These are phyloP conservation scores for Podospora fimiseda DNA, from an alignment of 495 filamentous ascomycete genomes.

Conservation along the genomic window DNA sequence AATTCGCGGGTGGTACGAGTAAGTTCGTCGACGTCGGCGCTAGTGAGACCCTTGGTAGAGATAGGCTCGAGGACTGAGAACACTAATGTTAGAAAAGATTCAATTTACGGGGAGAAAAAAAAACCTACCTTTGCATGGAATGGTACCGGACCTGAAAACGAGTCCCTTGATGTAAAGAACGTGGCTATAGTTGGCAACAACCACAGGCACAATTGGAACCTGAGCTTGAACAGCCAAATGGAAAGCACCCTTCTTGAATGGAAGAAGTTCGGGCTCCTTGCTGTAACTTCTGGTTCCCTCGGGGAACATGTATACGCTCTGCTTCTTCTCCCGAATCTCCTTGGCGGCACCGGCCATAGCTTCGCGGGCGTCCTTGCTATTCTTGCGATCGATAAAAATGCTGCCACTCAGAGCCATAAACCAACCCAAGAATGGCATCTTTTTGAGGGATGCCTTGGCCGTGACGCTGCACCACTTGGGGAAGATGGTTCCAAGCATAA, in stretches of 20 bases:
- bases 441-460: slow-evolving; percentile 78
- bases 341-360: slow-evolving; percentile 78
- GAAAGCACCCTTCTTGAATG: slow-evolving; percentile 98
- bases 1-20: slow-evolving; percentile 61
- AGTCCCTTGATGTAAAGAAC: slow-evolving; percentile 63
- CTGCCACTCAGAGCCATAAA: slow-evolving; percentile 88
- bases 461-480: slow-evolving; percentile 90
- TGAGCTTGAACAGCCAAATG: slow-evolving; percentile 91
- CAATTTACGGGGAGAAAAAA: not conserved
- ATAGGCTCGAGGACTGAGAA: slow-evolving; percentile 74
- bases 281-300: slow-evolving; percentile 92
- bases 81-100: not conserved
- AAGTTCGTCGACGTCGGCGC: slow-evolving; percentile 76
- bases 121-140: slow-evolving; percentile 70
- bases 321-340: slow-evolving; percentile 66
- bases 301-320: slow-evolving; percentile 90
- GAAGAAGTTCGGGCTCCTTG: slow-evolving; percentile 68
- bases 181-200: slow-evolving; percentile 81
- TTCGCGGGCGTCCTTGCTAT: slow-evolving; percentile 69
- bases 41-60: slow-evolving; percentile 65
- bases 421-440: slow-evolving; percentile 86
- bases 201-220: slow-evolving; percentile 84
- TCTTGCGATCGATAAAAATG: slow-evolving; percentile 89
- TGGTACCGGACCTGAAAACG: slow-evolving; percentile 66
- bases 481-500: slow-evolving; percentile 81